phyloP scores from a whole-genome alignment of 2,329 filamentous ascomycete species.

The Fusarium sp. region DNA sequence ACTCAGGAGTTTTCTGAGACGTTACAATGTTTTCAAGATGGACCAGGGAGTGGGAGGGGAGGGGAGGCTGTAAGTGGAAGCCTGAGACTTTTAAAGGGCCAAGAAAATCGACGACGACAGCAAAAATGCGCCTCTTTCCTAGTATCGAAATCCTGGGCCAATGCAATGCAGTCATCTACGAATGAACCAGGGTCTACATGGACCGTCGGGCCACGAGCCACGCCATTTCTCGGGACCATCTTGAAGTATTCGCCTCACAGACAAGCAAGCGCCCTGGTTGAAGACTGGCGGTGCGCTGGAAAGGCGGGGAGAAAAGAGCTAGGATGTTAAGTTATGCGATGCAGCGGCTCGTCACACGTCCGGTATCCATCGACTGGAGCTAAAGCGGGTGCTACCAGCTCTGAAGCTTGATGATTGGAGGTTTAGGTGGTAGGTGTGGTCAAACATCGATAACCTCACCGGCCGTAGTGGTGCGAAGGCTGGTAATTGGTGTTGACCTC shows the following conservation, averaged over 20 bases:
- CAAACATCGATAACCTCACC: conserved; percentile 31
- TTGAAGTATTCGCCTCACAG: conserved; percentile 25
- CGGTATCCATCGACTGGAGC: conserved; percentile 18
- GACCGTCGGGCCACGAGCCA: conserved; percentile 38
- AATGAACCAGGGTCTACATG: conserved; percentile 25
- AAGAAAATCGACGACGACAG: conserved; percentile 31
- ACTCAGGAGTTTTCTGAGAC: conserved; percentile 39
- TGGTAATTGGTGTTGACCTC: conserved; percentile 49
- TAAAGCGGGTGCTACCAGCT: conserved; percentile 28
- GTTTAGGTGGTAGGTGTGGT: conserved; percentile 7
- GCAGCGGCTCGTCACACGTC: conserved; percentile 39
- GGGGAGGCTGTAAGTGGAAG: conserved; percentile 30
- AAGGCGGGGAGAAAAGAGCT: conserved; percentile 29
- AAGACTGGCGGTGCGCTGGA: conserved; percentile 30
- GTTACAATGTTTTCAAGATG: conserved; percentile 35
- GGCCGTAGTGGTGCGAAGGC: conserved; percentile 32
- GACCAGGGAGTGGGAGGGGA: conserved; percentile 25
- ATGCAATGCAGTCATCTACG: conserved; percentile 36
- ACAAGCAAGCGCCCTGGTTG: conserved; percentile 29
- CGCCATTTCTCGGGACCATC: conserved; percentile 31
- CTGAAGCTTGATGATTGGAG: conserved; percentile 25
- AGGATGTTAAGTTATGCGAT: conserved; percentile 36
- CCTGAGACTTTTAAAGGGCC: conserved; percentile 39
- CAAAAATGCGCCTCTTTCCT: conserved; percentile 28
- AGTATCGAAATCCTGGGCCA: conserved; percentile 24